Base-by-base conservation (phyloP, 208 protist species). In the Leishmania gerbilli region DNA sequence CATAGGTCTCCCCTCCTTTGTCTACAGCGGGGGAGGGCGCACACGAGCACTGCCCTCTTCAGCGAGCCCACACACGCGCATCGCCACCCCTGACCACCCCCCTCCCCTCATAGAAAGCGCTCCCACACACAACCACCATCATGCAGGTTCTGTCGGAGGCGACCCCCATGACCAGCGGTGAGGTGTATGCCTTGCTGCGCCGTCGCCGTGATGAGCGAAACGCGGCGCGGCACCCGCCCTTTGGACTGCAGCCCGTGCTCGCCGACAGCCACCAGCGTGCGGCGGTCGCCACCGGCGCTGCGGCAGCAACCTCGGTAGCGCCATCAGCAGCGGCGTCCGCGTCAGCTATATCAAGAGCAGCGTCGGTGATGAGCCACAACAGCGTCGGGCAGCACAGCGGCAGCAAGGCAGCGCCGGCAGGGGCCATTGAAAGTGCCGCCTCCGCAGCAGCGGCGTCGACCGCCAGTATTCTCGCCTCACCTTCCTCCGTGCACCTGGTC, bases 131-230 rank as follows among this genome's bases (percentile, higher is more conserved):
- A 40, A 19, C 21, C 31, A 42, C n/a, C 51, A 45, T 40, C 27
- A 94, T 94, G 91, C 82, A 91, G 76, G 87, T 96, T 13, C 27
- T 96, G 21, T 93, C 89, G 0, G 91, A 95, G 51, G 91, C 90
- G 3, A 80, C 84, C 68, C 92, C 94, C 37, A 89, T 95, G 86
- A 97, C 94, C 13, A 87, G 91, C 76, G 92, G 91, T 15, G 92
- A 97, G 79, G 94, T 97, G n/a, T 96, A 89, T 71, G 88, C 92
- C 0, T 68, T 97, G 3, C 51, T 97, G 56, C 92, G 94, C 8
- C 92, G 94, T 3, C 89, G 91, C 17, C 92, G 94, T 4, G 94
- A 97, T 76, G 91, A 96, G 81, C 91, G 94, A 34, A 95, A 89
- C 76, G 91, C 88, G 13, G 85, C 83, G 42, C 60, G 83, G 27